These are phyloP conservation scores for Coemansia sp. DNA, from an alignment of 192 early-diverging fungal species.

Conservation along the genomic window DNA sequence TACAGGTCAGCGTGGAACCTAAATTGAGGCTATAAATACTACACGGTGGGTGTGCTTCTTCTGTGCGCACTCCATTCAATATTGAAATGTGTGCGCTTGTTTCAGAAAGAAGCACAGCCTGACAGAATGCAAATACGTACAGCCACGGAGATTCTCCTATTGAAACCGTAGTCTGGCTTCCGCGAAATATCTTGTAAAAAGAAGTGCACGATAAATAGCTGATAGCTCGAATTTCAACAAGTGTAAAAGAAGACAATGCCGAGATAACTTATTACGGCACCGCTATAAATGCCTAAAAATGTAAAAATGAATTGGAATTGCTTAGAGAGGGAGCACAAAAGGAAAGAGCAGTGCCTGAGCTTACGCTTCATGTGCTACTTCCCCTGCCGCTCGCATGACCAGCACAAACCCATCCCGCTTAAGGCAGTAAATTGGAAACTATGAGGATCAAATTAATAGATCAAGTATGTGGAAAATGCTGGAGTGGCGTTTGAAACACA, in stretches of 20 bases:
- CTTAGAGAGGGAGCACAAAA: neutral
- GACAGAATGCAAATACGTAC: slow-evolving; percentile 9
- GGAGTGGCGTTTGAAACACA: neutral
- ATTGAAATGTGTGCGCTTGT: neutral
- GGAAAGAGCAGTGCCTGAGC: neutral
- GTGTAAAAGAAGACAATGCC: neutral
- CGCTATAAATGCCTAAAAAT: neutral
- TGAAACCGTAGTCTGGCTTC: neutral
- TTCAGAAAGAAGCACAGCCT: neutral
- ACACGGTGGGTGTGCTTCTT: neutral
- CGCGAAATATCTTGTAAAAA: neutral
- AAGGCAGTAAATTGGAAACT: neutral
- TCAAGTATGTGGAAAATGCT: slow-evolving; percentile 1
- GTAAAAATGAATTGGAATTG: neutral
- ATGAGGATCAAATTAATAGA: neutral
- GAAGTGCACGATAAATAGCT: neutral
- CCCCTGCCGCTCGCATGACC: neutral
- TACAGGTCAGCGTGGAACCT: neutral
- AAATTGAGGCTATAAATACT: neutral
- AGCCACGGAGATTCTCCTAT: neutral
- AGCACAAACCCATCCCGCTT: neutral
- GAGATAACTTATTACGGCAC: neutral
- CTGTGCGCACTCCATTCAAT: neutral
- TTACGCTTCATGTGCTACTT: neutral
- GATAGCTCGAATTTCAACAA: neutral